phyloP scores from a whole-genome alignment of 2,329 filamentous ascomycete species.

The Raffaelea albimanens region DNA sequence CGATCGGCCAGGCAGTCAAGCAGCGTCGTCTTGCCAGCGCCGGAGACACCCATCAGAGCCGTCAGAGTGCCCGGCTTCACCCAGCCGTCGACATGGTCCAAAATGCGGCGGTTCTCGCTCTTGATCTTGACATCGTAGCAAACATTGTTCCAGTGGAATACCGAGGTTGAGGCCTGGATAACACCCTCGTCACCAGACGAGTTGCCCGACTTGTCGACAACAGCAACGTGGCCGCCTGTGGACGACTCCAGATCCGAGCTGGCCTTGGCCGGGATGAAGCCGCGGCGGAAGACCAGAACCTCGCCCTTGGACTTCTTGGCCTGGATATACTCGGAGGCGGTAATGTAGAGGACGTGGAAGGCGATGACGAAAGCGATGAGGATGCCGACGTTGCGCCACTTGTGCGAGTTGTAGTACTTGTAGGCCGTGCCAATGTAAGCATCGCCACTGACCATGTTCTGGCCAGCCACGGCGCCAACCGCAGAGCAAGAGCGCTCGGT shows the following conservation, averaged over 20 bases:
- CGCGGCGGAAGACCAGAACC: conserved; percentile 62
- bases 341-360: conserved; percentile 50
- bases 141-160: conserved; percentile 82
- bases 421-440: conserved; percentile 46
- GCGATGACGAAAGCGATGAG: conserved; percentile 53
- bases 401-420: conserved; percentile 45
- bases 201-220: neutral
- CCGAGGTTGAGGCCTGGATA: conserved; percentile 52
- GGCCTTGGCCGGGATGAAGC: conserved; percentile 43
- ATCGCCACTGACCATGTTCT: conserved; percentile 43
- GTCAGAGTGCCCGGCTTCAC: conserved; percentile 87
- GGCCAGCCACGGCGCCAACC: conserved; percentile 45
- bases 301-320: conserved; percentile 65
- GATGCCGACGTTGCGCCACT: conserved; percentile 65
- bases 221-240: neutral
- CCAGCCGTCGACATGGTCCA: conserved; percentile 85
- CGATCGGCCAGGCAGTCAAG: conserved; percentile 75
- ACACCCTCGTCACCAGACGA: conserved; percentile 14
- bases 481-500: conserved; percentile 44
- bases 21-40: conserved; percentile 85
- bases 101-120: conserved; percentile 61
- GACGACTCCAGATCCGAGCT: neutral
- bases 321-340: conserved; percentile 53
- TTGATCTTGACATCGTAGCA: conserved; percentile 75
- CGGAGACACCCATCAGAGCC: conserved; percentile 82